phyloP scores from a whole-genome alignment of 257 asterid genomes.

The Nicotiana knightiana region DNA sequence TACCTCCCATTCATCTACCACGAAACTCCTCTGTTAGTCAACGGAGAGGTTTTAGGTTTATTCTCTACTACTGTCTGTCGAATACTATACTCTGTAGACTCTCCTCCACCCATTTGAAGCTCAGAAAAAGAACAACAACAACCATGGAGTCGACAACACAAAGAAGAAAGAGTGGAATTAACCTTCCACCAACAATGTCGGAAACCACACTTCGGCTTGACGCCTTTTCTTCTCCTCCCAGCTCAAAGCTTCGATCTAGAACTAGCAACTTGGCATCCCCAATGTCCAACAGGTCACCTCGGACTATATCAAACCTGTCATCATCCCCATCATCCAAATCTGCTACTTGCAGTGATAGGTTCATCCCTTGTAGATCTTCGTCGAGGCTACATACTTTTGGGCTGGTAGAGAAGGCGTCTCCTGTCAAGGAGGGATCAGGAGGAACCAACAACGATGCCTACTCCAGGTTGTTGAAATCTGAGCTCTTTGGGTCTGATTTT shows the following conservation, averaged over 20 bases:
- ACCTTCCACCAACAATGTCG: conserved; percentile 75
- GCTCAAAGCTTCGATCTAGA: conserved; percentile 9
- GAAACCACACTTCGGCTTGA: conserved; percentile 62
- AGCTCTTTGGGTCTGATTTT: conserved; percentile 91
- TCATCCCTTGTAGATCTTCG: conserved; percentile 95
- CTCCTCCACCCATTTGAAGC: not conserved
- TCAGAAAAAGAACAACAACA: not conserved
- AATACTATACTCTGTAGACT: not conserved
- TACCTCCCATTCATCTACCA: not conserved
- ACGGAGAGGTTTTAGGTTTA: conserved; percentile 16
- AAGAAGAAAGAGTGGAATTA: conserved; percentile 79
- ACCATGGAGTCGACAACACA: conserved; percentile 42
- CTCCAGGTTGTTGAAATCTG: conserved; percentile 65
- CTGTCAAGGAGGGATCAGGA: conserved; percentile 71
- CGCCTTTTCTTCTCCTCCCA: conserved; percentile 32
- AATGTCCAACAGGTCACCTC: conserved; percentile 72
- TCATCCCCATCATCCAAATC: conserved; percentile 69
- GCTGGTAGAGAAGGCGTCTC: conserved; percentile 74
- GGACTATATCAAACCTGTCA: conserved; percentile 79
- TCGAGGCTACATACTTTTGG: conserved; percentile 95
- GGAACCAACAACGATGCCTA: conserved; percentile 69
- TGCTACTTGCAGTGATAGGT: conserved; percentile 77
- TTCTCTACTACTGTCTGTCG: not conserved
- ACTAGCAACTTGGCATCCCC: conserved; percentile 55
- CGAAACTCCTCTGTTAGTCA: conserved; percentile 3